Base-by-base conservation (phyloP, 1,284 basidiomycete genomes). In the Sporisorium iseilematis-ciliati region DNA sequence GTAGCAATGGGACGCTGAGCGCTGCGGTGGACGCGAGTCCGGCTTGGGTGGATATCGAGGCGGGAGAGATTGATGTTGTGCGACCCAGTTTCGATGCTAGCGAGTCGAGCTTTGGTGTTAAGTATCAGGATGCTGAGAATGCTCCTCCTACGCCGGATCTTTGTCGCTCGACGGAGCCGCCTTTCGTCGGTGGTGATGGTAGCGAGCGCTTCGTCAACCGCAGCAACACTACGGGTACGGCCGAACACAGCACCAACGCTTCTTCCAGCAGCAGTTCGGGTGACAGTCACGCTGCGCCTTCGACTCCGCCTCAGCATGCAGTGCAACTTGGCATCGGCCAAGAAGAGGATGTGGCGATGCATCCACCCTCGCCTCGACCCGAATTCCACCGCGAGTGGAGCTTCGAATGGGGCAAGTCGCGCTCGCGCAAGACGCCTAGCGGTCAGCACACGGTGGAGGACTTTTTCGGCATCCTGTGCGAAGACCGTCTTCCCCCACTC, bases 341-440 rank as follows among this genome's bases (percentile, higher is more conserved):
- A 8, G 52, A 45, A n/a, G 25, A 31, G 3, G 20, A 46, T 18
- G 54, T 42, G 14, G 25, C 51, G 21, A 54, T 23, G 48, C 59
- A 41, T 31, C 31, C 55, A 14, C 66, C 57, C 12, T 71, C 65
- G 23, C 76, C 76, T 10, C 57, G 79, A 35, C 81, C 81, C 35
- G 81, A 82, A 33, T 80, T 81, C 43, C 71, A 77, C 45, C 67
- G 77, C 26, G 78, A 81, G 16, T 82, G 81, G 81, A 74, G 65
- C 26, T 81, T 81, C 65, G 69, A 72, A 21, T 65, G 70, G 62
- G 74, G 65, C 29, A 55, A 53, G 21, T 35, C 51, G 10, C 65
- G 74, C 26, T 65, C 65, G 38, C 33, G 41, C 25, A 61, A 67
- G 48, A 20, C 8, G 14, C 48, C 58, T 1, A 35, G 29, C 26